Evolutionary conservation across 805 yeast genomes (phyloP), one percentile per base, ranked within the genome.

Genomic region (Candida suzukii): DNA sequence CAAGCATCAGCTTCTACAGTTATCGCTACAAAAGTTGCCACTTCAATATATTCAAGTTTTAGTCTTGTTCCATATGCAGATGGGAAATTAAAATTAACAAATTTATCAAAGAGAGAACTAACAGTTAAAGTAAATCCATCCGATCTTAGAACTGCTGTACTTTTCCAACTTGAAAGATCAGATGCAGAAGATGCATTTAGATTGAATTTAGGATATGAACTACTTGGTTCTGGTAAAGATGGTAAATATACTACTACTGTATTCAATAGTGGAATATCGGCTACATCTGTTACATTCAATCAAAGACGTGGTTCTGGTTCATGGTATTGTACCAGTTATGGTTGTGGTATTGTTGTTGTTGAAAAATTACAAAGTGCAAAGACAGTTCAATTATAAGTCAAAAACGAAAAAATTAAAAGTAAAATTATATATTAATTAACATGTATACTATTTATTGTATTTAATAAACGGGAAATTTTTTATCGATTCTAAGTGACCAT

Each of bases 401-500:
- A 7, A n/a, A n/a, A n/a, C n/a, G n/a, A n/a, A n/a, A n/a, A n/a
- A n/a, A n/a, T n/a, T n/a, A n/a, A n/a, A n/a, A n/a, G n/a, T n/a
- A n/a, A n/a, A 32, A 7, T 19, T 26, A n/a, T 25, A 35, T n/a
- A 22, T 16, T 24, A 14, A 21, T 20, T 31, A 31, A 8, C 16
- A 5, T 27, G 11, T 13, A 8, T 16, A 30, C 4, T 30, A 9
- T 11, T 27, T 14, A 9, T 27, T 27, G 11, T 16, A n/a, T 12
- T 36, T 60, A 86, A 51, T 86, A 87, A 32, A 68, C 68, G 11
- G 95, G 95, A 38, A 87, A 67, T 0, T 50, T 47, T 0, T 68
- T 61, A 50, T 88, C 91, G 2, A 86, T 65, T 1, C 67, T 65
- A 14, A 62, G 69, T 40, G 83, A 72, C 85, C 95, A 88, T 47